Evolutionary conservation across 1,284 basidiomycete genomes (phyloP).

Genomic region (Cutaneotrichosporon sp.): DNA sequence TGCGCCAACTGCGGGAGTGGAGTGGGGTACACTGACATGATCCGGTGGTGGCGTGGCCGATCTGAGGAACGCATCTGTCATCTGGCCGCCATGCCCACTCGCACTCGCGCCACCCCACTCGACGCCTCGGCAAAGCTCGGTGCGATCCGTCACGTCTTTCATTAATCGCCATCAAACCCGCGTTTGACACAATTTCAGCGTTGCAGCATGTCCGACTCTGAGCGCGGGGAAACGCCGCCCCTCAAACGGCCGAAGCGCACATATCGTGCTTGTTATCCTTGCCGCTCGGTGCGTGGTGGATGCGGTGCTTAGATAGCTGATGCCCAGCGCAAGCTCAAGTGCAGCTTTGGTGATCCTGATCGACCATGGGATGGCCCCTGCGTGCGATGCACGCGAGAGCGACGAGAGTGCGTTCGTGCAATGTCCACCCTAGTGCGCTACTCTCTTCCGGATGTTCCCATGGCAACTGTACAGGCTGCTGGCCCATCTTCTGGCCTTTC

Average conservation of each 20-base stretch:
- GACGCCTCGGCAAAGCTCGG: too few species aligned
- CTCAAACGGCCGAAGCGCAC: conserved; percentile 12
- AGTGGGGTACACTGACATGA: too few species aligned
- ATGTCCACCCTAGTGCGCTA: conserved; percentile 9
- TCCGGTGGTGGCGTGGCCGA: too few species aligned
- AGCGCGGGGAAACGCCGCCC: not conserved
- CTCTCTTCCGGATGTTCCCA: not conserved
- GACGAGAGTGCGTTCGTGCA: conserved; percentile 14
- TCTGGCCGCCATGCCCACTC: too few species aligned
- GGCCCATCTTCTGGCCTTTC: too few species aligned
- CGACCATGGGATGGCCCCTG: conserved; percentile 17
- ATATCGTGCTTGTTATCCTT: conserved; percentile 15
- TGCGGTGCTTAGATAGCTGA: not conserved
- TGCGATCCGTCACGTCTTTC: too few species aligned
- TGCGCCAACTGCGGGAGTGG: too few species aligned
- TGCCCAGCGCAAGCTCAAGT: conserved; percentile 16
- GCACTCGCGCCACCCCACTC: too few species aligned
- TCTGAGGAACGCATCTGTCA: too few species aligned
- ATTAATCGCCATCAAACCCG: too few species aligned
- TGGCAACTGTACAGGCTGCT: not conserved
- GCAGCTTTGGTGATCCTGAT: conserved; percentile 17
- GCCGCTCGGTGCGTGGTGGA: conserved; percentile 5
- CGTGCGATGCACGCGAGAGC: conserved; percentile 13
- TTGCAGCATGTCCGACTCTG: too few species aligned
- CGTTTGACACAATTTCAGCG: too few species aligned